Conservation (phyloP, 73 alveolate genomes). For the Tetrahymena elliotti region DNA sequence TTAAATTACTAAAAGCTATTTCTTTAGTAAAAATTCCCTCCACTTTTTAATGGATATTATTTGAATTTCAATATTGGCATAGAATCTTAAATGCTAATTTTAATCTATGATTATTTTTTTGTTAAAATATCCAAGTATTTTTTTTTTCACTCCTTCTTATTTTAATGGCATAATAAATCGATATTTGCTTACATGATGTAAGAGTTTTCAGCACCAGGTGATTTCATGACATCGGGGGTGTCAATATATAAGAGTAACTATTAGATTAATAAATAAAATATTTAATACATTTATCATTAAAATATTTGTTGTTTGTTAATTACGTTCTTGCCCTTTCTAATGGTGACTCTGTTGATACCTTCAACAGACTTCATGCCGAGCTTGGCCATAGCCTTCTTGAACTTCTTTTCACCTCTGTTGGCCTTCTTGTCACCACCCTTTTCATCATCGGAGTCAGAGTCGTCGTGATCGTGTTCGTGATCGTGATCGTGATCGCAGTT, state of each 20-base stretch:
- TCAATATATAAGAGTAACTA: slow-evolving; percentile 83
- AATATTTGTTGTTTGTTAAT: not conserved
- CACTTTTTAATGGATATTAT: no score
- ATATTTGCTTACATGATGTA: slow-evolving; percentile 85
- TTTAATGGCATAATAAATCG: slow-evolving; percentile 65
- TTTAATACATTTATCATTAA: not conserved
- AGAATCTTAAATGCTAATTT: not conserved
- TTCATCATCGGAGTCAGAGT: slow-evolving; percentile 44
- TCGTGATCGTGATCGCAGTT: slow-evolving; percentile 26
- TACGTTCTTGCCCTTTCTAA: slow-evolving; percentile 78
- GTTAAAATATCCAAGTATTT: slow-evolving; percentile 4
- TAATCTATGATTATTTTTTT: not conserved
- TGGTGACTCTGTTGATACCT: slow-evolving; percentile 95
- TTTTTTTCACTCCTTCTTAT: slow-evolving; percentile 36
- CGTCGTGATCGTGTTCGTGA: slow-evolving; percentile 24
- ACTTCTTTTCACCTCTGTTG: slow-evolving; percentile 94
- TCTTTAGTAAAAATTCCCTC: not conserved
- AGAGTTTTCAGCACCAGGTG: slow-evolving; percentile 83
- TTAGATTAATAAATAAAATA: no score
- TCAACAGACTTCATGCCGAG: slow-evolving; percentile 86
- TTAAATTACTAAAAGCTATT: not conserved
- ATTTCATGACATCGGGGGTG: slow-evolving; percentile 91
- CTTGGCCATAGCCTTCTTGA: slow-evolving; percentile 91
- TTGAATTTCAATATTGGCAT: not conserved
- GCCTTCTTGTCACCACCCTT: slow-evolving; percentile 67